Evolutionary conservation across 768 basidiomycete species (phyloP), one percentile per base, ranked within the genome.

Genomic region (Mycena capillaripes): DNA sequence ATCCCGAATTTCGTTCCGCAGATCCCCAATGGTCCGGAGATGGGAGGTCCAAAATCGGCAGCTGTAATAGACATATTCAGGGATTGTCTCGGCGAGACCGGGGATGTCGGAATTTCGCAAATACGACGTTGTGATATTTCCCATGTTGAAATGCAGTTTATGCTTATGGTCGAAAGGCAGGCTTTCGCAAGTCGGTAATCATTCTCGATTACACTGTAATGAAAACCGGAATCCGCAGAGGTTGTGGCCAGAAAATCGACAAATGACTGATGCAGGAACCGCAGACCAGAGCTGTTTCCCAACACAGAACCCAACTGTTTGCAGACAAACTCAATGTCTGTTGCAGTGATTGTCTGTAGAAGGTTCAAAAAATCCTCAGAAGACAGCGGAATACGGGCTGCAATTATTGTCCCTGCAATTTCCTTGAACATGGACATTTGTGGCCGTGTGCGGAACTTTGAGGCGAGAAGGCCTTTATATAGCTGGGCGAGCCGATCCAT

Each of bases 201-300:
- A 11, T 66, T 25, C 11, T 1, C 16, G 2, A 1, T 23, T 32
- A 30, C 36, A 4, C 44, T 10, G n/a, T 5, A 44, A 10, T 56
- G 38, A 32, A 66, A 66, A 14, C 6, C 2, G 19, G 14, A n/a
- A 3, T 56, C 38, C 0, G 52, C 8, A 6, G 52, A 40, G 0
- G 44, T 36, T 8, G 25, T 40, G 19, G 52, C 4, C 38, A 66
- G 38, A 44, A 66, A 66, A 16, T 66, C 64, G 3, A 25, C 25
- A 44, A 66, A 66, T 66, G 64, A 66, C 32, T 66, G 64, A 34
- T 66, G 64, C 2, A 66, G 38, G 12, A 66, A 56, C 27, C 64
- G 52, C 11, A 66, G 27, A 44, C 53, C 52, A 1, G 52, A 40
- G 1, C 16, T 8, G 21, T 11, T 44, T 4, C n/a, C 53, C 4